Evolutionary conservation across 2,329 filamentous ascomycete species (phyloP).

Genomic region (Thielaviopsis populi): DNA sequence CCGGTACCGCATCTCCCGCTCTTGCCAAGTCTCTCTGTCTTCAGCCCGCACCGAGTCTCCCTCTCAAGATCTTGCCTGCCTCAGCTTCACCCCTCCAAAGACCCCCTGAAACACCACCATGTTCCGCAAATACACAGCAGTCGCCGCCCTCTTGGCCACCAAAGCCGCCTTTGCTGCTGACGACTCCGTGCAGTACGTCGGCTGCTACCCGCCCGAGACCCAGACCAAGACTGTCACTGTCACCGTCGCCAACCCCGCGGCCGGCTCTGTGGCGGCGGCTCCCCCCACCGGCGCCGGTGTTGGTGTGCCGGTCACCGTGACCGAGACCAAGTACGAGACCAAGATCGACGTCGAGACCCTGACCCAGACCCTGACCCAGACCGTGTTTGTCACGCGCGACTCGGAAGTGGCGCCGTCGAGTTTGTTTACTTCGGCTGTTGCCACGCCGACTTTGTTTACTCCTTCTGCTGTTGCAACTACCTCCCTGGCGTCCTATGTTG

Average conservation of each 20-base stretch:
- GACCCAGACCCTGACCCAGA: constrained; percentile 7
- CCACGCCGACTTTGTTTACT: neutral
- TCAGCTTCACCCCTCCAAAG: too few relatives aligned
- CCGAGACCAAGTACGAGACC: constrained; percentile 2
- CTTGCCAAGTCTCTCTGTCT: too few relatives aligned
- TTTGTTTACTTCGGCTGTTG: neutral
- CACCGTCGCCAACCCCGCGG: neutral
- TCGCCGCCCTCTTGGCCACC: constrained; percentile 5
- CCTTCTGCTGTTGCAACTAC: neutral
- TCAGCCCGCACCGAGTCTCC: too few relatives aligned
- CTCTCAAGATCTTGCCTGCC: too few relatives aligned
- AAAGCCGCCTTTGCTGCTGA: constrained; percentile 7
- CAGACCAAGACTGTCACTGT: constrained; percentile 1
- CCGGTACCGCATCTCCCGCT: too few relatives aligned
- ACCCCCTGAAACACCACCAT: neutral
- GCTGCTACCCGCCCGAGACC: constrained; percentile 10
- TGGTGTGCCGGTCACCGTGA: neutral
- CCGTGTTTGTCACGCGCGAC: constrained; percentile 2
- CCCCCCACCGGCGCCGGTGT: neutral
- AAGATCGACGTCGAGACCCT: neutral
- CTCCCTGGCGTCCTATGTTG: neutral
- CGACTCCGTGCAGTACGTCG: neutral
- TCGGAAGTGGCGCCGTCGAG: neutral
- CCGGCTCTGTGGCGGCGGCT: neutral
- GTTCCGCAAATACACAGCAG: constrained; percentile 14